Evolutionary conservation across 2,329 filamentous ascomycete species (phyloP).

Genomic region (Penicillium sp.): DNA sequence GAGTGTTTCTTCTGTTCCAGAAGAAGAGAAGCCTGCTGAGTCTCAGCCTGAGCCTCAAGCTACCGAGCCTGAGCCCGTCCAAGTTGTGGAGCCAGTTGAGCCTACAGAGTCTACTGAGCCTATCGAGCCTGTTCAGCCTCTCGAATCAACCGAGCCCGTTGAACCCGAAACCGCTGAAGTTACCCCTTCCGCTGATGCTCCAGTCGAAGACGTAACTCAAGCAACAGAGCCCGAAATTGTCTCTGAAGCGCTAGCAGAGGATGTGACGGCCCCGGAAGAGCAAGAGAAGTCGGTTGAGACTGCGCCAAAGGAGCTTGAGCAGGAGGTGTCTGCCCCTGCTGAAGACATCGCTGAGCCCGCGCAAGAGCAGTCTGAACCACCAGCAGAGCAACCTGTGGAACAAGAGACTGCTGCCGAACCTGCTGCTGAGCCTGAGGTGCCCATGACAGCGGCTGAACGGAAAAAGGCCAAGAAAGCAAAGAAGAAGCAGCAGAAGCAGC

Average conservation of each 20-base stretch:
- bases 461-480: slow-evolving; percentile 23
- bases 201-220: neutral
- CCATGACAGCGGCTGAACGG: slow-evolving; percentile 21
- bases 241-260: neutral
- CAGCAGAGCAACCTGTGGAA: neutral
- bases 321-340: neutral
- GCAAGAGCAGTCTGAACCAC: neutral
- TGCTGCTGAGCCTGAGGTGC: slow-evolving; percentile 18
- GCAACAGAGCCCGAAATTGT: neutral
- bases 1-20: slow-evolving; percentile 14
- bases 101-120: neutral
- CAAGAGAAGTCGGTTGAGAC: neutral
- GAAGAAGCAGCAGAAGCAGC: slow-evolving; percentile 21
- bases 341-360: neutral
- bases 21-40: slow-evolving; percentile 16
- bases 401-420: slow-evolving; percentile 2
- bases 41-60: slow-evolving; percentile 2
- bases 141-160: neutral
- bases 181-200: neutral
- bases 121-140: neutral
- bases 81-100: neutral
- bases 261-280: neutral
- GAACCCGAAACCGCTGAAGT: neutral
- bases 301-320: slow-evolving; percentile 1
- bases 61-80: neutral